Conservation (phyloP, 176 grass and related monocot genomes). For the Panicum miliaceum region DNA sequence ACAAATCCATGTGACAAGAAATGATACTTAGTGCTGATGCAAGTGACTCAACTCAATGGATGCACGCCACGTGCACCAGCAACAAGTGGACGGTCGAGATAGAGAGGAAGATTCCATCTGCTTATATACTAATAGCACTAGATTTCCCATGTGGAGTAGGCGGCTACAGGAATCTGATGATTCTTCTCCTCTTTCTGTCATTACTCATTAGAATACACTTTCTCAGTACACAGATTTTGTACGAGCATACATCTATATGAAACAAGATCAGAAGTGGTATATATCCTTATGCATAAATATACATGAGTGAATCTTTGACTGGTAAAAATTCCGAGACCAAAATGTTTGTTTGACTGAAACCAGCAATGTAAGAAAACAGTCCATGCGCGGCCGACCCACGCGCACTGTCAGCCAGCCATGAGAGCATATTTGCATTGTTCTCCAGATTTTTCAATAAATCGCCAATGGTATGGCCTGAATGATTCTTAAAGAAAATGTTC, state of each 20-base stretch:
- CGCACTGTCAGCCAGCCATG: conserved; percentile 15
- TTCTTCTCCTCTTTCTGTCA: background rate
- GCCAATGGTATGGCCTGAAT: conserved; percentile 25
- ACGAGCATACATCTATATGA: background rate
- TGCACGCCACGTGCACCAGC: conserved; percentile 15
- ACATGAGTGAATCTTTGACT: conserved; percentile 36
- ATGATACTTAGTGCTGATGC: background rate
- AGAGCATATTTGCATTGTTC: conserved; percentile 27
- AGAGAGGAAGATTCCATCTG: conserved; percentile 15
- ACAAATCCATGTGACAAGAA: conserved; percentile 50
- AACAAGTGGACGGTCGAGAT: conserved; percentile 37
- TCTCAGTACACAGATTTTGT: conserved; percentile 33
- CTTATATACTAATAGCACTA: background rate
- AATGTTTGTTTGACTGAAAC: conserved; percentile 27
- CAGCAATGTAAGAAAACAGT: conserved; percentile 17
- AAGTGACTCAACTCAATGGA: background rate
- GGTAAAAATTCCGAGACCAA: conserved; percentile 31
- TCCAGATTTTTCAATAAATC: conserved; percentile 19
- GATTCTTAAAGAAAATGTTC: background rate
- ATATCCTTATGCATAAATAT: conserved; percentile 1
- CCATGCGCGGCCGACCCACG: conserved; percentile 45
- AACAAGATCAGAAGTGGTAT: conserved; percentile 34
- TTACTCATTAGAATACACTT: background rate
- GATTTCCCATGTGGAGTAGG: conserved; percentile 41
- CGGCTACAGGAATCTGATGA: conserved; percentile 48